phyloP scores from a whole-genome alignment of 2,329 filamentous ascomycete species.

The Botrytis squamosa region DNA sequence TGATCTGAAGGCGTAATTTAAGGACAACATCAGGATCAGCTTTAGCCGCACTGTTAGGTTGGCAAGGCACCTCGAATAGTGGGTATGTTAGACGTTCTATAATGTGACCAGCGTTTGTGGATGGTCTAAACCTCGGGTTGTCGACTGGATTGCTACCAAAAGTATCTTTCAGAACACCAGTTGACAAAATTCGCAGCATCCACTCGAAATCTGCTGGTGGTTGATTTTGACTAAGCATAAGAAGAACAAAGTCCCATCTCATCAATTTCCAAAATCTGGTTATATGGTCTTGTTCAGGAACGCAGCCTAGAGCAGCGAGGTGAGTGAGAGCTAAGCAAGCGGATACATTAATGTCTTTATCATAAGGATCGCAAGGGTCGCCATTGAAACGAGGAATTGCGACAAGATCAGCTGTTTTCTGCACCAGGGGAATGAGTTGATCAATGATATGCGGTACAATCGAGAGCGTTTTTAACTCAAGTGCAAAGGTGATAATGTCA shows the following conservation, averaged over 20 bases:
- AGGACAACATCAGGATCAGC: conserved; percentile 31
- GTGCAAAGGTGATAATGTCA: conserved; percentile 61
- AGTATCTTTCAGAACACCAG: conserved; percentile 60
- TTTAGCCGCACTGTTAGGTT: conserved; percentile 31
- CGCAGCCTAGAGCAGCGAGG: conserved; percentile 59
- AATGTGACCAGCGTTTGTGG: conserved; percentile 41
- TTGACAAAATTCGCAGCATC: conserved; percentile 65
- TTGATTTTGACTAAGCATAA: conserved; percentile 68
- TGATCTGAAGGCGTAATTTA: conserved; percentile 39
- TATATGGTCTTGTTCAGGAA: conserved; percentile 39
- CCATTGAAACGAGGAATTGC: conserved; percentile 46
- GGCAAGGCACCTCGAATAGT: conserved; percentile 45
- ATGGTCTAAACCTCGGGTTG: conserved; percentile 41
- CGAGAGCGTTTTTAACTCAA: conserved; percentile 59
- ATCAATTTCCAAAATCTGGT: conserved; percentile 65
- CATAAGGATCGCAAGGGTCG: conserved; percentile 48
- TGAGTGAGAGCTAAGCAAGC: conserved; percentile 67
- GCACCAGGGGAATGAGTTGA: conserved; percentile 54
- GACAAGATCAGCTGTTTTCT: conserved; percentile 57
- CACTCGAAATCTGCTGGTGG: conserved; percentile 59
- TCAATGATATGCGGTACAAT: conserved; percentile 60
- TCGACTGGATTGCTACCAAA: conserved; percentile 63
- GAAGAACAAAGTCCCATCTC: conserved; percentile 62
- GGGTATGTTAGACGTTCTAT: conserved; percentile 44
- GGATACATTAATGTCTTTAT: conserved; percentile 58